Evolutionary conservation across 2,329 filamentous ascomycete genomes (phyloP), one percentile per base, ranked within the genome.

Genomic region (Phialophora macrospora): DNA sequence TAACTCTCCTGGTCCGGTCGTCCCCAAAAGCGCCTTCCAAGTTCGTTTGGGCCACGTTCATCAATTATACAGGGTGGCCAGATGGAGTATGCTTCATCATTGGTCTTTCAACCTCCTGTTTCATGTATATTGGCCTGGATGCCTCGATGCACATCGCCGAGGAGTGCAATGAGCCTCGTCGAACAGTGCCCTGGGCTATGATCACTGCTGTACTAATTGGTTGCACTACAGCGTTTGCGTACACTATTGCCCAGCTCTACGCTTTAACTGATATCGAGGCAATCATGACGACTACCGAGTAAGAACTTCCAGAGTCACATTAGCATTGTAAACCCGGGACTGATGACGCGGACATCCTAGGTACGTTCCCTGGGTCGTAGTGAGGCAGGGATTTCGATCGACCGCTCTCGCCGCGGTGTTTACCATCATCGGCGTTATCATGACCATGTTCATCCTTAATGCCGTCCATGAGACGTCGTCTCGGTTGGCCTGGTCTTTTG

Each of bases 401-500:
- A 63, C 54, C 38, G 49, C 57, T 14, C 14, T 58, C 38, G 63
- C 44, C 6, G 26, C 28, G 61, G 65, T 26, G 2, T 67, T 77
- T 32, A 78, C 72, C 69, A 81, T 79, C n/a, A 81, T 75, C 11
- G 78, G 80, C 0, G 78, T 78, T 0, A 75, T 86, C 88, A 73
- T 86, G 24, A 76, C 80, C 0, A 75, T 87, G 0, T 86, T 87
- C 72, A 83, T 84, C 51, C 80, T 86, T 74, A 86, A 85, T 65
- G 84, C 83, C 41, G 62, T 86, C 0, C 82, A 83, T 1, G 83
- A 86, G 70, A 83, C 83, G 2, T 77, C 80, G 2, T 85, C 83
- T 0, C 81, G 83, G 1, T 72, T 85, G 14, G 83, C 78, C 8
- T 82, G 77, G 72, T 78, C 80, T 6, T 82, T 82, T 64, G 77